phyloP scores from a whole-genome alignment of 495 filamentous ascomycete genomes.

The Neurospora sp. region DNA sequence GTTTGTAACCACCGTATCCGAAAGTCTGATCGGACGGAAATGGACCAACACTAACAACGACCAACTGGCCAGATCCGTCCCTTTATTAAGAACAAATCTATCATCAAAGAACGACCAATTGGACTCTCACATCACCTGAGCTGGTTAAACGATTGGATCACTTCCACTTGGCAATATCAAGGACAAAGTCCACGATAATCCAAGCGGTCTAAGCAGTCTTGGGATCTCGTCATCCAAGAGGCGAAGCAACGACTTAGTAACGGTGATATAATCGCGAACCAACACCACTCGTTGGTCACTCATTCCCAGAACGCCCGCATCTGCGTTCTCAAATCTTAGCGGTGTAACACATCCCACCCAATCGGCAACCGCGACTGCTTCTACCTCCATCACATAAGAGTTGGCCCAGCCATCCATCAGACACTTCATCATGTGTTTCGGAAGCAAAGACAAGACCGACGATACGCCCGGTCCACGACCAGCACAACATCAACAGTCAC shows the following conservation, averaged over 20 bases:
- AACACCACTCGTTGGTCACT: background rate
- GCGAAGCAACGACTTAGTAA: background rate
- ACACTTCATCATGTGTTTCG: slow-evolving; percentile 33
- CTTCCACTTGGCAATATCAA: background rate
- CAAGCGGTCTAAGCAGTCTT: background rate
- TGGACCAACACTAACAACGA: background rate
- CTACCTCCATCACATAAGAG: background rate
- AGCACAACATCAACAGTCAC: slow-evolving; percentile 16
- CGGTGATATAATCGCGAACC: background rate
- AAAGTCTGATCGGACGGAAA: background rate
- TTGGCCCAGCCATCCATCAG: background rate
- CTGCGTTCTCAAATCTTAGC: background rate
- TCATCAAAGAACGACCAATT: background rate
- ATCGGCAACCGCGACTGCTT: background rate
- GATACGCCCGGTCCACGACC: slow-evolving; percentile 13
- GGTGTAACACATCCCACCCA: background rate
- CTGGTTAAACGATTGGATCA: background rate
- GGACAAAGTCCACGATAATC: background rate
- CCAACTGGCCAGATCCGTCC: background rate
- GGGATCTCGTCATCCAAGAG: background rate
- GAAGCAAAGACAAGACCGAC: slow-evolving; percentile 25
- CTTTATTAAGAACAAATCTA: background rate
- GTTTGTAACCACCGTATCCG: background rate
- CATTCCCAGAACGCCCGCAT: background rate
- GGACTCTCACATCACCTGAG: background rate